These are phyloP conservation scores for Alternaria sp. DNA, from an alignment of 2,329 filamentous ascomycete genomes.

Conservation along the genomic window DNA sequence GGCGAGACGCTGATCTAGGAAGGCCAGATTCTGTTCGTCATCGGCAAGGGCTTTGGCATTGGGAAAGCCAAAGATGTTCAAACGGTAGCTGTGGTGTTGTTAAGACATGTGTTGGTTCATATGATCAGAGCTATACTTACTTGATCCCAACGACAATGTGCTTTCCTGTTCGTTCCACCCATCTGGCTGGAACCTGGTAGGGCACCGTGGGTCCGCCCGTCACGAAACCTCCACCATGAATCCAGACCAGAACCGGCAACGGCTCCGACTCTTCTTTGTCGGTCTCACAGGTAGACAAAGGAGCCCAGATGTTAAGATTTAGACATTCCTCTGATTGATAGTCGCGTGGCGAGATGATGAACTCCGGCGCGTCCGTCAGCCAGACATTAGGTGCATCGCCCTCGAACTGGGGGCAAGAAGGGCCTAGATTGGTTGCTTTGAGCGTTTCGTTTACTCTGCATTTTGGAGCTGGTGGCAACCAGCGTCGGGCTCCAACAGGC, in stretches of 20 bases:
- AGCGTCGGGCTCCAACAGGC: constrained; percentile 39
- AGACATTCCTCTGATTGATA: constrained; percentile 55
- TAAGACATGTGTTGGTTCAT: not conserved
- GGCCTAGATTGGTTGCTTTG: constrained; percentile 36
- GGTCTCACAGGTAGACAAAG: constrained; percentile 21
- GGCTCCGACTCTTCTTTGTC: constrained; percentile 16
- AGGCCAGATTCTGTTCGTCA: constrained; percentile 46
- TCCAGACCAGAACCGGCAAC: constrained; percentile 55
- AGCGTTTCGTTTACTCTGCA: constrained; percentile 21
- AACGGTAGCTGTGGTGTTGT: constrained; percentile 33
- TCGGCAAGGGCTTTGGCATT: constrained; percentile 39
- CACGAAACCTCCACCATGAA: constrained; percentile 57
- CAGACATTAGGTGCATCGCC: constrained; percentile 26
- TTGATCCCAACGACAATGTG: constrained; percentile 45
- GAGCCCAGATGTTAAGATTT: constrained; percentile 55
- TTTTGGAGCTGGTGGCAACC: constrained; percentile 40
- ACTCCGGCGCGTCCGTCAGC: constrained; percentile 33
- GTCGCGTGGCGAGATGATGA: constrained; percentile 20
- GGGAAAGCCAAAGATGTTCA: constrained; percentile 51
- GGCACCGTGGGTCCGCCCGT: constrained; percentile 54
- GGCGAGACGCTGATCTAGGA: constrained; percentile 49
- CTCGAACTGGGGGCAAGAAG: constrained; percentile 37
- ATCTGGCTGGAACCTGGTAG: constrained; percentile 39
- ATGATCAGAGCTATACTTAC: constrained; percentile 39
- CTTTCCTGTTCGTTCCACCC: constrained; percentile 44